These are phyloP conservation scores for Botrytis deweyae DNA, from an alignment of 2,329 filamentous ascomycete species.

Conservation along the genomic window DNA sequence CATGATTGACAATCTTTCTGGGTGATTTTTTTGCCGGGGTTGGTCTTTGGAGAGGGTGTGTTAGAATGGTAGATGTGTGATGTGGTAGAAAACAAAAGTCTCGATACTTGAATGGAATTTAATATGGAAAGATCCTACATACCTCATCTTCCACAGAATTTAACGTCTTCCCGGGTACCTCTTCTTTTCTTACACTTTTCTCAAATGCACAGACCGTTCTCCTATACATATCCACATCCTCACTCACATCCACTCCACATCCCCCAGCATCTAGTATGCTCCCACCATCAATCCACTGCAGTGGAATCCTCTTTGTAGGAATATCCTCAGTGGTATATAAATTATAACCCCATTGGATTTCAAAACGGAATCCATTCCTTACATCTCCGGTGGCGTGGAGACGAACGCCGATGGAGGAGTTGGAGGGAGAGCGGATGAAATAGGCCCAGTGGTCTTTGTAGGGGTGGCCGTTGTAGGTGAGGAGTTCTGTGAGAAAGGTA, in stretches of 20 bases:
- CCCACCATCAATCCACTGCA: not conserved
- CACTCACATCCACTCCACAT: not conserved
- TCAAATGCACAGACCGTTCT: not conserved
- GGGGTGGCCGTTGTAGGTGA: not conserved
- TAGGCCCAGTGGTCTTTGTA: not conserved
- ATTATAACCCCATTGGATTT: not conserved
- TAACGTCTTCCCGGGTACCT: not conserved
- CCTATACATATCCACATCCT: not conserved
- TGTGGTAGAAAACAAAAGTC: not conserved
- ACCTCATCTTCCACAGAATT: not conserved
- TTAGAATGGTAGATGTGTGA: not conserved
- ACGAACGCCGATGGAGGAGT: not conserved
- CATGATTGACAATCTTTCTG: not conserved
- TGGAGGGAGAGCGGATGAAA: not conserved
- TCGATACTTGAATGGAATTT: not conserved
- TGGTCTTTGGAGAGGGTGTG: not conserved
- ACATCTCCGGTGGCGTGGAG: not conserved
- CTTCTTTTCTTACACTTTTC: not conserved
- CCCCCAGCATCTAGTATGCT: rapidly evolving
- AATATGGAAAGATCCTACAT: not conserved
- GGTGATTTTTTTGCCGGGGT: not conserved
- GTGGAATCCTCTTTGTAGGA: not conserved
- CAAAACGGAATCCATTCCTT: not conserved
- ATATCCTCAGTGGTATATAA: not conserved
- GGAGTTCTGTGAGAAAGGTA: not conserved